Evolutionary conservation across 225 moss, liverwort and hornwort genomes (phyloP).

Genomic region (Polytrichum commune): DNA sequence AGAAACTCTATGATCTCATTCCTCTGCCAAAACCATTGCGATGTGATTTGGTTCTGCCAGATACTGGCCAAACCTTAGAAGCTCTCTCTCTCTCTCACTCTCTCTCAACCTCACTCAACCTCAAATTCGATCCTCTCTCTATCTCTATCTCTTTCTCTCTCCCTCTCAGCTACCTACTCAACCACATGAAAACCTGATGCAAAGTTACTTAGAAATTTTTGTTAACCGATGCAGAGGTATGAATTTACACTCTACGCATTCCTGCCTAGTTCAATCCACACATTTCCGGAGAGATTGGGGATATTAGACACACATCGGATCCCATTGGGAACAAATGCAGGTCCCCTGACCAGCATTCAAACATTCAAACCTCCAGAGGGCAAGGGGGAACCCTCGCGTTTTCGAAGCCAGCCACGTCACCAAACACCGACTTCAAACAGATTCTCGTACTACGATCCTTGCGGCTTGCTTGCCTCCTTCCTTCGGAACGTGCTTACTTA

Average conservation of each 20-base stretch:
- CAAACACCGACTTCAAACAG: no score
- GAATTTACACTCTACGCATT: background rate
- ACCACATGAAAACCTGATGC: background rate
- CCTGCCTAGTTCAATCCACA: background rate
- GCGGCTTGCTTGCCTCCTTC: no score
- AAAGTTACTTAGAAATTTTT: background rate
- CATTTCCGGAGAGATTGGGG: background rate
- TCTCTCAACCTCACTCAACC: no score
- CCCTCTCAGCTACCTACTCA: background rate
- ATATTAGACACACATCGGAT: conserved; percentile 30
- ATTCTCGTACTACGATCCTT: no score
- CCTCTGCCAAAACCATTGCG: no score
- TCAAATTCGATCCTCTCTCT: background rate
- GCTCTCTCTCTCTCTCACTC: background rate
- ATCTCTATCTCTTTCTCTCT: background rate
- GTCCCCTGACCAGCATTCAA: background rate
- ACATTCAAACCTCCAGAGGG: no score
- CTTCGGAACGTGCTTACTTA: no score
- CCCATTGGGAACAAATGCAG: conserved; percentile 32
- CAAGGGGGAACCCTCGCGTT: no score
- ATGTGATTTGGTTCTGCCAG: background rate
- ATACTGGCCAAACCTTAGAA: background rate
- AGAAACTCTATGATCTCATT: conserved; percentile 4
- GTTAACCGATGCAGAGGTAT: background rate
- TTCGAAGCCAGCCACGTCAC: no score